Evolutionary conservation across 2,329 filamentous ascomycete species (phyloP).

Genomic region (Neonectria faginata): DNA sequence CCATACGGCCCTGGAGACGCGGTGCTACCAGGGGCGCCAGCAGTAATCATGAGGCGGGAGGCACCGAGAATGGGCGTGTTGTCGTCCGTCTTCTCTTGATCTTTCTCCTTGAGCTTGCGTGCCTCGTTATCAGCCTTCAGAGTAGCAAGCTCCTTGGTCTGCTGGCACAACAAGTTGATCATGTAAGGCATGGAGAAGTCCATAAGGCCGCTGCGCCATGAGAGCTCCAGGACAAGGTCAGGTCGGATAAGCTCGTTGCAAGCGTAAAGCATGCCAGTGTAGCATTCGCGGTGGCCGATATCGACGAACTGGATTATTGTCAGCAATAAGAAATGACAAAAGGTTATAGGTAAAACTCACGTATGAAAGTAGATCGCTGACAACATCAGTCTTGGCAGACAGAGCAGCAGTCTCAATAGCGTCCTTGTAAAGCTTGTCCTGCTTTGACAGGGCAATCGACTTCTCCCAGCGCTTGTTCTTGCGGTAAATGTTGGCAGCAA

Average conservation of each 20-base stretch:
- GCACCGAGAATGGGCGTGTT: conserved; percentile 93
- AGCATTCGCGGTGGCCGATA: conserved; percentile 98
- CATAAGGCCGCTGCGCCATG: conserved; percentile 92
- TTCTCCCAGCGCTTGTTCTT: conserved; percentile 99
- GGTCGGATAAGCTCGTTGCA: conserved; percentile 98
- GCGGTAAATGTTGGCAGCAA: conserved; percentile 97
- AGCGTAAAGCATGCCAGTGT: conserved; percentile 99
- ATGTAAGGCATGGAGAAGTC: conserved; percentile 99
- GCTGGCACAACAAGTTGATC: conserved; percentile 97
- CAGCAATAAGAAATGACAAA: conserved; percentile 44
- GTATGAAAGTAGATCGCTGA: conserved; percentile 95
- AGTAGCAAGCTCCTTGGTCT: conserved; percentile 84
- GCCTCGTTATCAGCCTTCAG: conserved; percentile 98
- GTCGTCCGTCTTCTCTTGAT: conserved; percentile 86
- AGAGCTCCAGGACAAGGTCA: conserved; percentile 93
- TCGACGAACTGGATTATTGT: conserved; percentile 83
- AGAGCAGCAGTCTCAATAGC: conserved; percentile 97
- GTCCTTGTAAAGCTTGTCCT: conserved; percentile 99
- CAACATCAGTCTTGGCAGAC: conserved; percentile 88
- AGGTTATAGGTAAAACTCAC: conserved; percentile 71
- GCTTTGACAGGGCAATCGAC: conserved; percentile 96
- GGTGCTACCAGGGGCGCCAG: conserved; percentile 73
- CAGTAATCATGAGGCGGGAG: conserved; percentile 93
- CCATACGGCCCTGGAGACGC: conserved; percentile 75
- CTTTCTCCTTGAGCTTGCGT: conserved; percentile 80